These are phyloP conservation scores for Discostella stelligeroides DNA, from an alignment of 108 stramenopile genomes.

Conservation along the genomic window DNA sequence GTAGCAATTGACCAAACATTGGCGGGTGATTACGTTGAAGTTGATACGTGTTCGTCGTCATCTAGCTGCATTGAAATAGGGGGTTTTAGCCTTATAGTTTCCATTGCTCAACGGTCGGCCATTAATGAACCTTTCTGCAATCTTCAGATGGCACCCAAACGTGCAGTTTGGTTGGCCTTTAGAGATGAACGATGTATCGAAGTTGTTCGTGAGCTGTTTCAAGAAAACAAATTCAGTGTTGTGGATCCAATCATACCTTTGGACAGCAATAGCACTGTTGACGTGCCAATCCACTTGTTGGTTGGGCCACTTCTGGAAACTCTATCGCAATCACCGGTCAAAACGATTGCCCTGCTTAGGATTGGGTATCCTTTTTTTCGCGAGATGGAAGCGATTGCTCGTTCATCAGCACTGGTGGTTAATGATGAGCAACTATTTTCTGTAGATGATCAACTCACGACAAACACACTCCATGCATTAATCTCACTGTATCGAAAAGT, in stretches of 20 bases:
- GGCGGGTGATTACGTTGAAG: conserved; percentile 12
- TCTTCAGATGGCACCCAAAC: conserved; percentile 1
- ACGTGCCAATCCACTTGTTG: conserved; percentile 8
- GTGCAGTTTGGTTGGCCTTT: conserved; percentile 22
- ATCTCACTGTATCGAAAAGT: conserved; percentile 14
- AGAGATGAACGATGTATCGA: conserved; percentile 13
- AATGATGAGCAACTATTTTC: background rate
- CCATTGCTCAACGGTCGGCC: conserved; percentile 4
- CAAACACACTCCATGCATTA: conserved; percentile 8
- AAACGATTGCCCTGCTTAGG: conserved; percentile 7
- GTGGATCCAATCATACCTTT: background rate
- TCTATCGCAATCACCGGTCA: conserved; percentile 1
- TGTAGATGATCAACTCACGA: too few relatives aligned
- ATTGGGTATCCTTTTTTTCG: background rate
- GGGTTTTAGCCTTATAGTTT: background rate
- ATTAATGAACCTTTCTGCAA: background rate
- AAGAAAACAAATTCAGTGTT: conserved; percentile 8
- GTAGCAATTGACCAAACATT: background rate
- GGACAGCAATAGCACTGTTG: background rate
- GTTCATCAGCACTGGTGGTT: background rate
- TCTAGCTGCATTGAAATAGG: background rate
- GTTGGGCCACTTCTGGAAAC: conserved; percentile 1
- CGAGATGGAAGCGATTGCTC: background rate
- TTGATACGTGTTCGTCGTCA: background rate
- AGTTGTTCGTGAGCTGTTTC: conserved; percentile 1